Conservation (phyloP, 2,329 filamentous ascomycete genomes). For the Alternaria triticimaculans region DNA sequence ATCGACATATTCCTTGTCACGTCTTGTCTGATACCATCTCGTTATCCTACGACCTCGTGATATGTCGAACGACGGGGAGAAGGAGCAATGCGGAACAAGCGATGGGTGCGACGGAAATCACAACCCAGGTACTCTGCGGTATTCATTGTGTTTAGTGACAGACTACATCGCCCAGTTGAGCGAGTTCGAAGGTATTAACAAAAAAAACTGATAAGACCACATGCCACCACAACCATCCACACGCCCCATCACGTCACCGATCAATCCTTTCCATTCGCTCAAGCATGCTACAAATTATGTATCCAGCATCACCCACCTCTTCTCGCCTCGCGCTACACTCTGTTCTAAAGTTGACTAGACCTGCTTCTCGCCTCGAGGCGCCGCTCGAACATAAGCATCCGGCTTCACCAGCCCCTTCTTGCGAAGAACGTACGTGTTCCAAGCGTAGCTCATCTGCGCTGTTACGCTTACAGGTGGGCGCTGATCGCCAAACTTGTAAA, state of each 20-base stretch:
- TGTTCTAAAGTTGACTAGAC: slow-evolving; percentile 6
- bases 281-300: background rate
- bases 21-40: background rate
- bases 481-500: slow-evolving; percentile 48
- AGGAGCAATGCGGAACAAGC: background rate
- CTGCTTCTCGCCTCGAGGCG: slow-evolving; percentile 26
- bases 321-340: background rate
- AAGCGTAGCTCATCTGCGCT: slow-evolving; percentile 27
- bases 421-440: slow-evolving; percentile 25
- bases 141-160: background rate
- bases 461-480: slow-evolving; percentile 22
- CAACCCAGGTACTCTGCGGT: background rate
- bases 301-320: background rate
- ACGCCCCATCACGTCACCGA: background rate
- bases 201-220: background rate
- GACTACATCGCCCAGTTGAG: background rate
- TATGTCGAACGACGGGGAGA: background rate
- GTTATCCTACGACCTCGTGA: background rate
- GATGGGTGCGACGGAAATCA: background rate
- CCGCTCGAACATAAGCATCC: slow-evolving; percentile 17
- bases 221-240: background rate
- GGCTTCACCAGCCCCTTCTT: slow-evolving; percentile 26
- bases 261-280: background rate
- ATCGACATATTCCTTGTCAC: background rate
- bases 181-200: slow-evolving; percentile 12